phyloP scores from a whole-genome alignment of 495 filamentous ascomycete genomes.

The Annulohypoxylon maeteangense region DNA sequence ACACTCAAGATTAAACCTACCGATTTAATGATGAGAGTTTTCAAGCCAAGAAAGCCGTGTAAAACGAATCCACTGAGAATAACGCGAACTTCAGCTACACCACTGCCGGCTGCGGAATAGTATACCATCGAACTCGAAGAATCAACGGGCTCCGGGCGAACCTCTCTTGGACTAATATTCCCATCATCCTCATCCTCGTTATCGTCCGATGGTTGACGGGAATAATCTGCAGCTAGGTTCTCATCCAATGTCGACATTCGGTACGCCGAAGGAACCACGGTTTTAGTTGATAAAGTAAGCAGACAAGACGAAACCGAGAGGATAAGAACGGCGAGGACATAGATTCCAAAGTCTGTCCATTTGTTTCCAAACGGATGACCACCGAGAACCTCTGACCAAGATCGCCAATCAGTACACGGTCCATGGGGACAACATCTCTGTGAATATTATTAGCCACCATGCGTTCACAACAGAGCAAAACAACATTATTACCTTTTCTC shows the following conservation, averaged over 20 bases:
- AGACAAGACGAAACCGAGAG: conserved; percentile 80
- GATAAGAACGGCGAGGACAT: conserved; percentile 73
- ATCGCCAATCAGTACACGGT: conserved; percentile 75
- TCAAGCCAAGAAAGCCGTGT: conserved; percentile 92
- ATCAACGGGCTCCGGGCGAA: conserved; percentile 28
- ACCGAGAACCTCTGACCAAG: conserved; percentile 77
- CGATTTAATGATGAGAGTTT: conserved; percentile 88
- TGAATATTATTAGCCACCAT: conserved; percentile 20
- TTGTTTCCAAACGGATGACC: conserved; percentile 62
- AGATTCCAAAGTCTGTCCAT: conserved; percentile 80
- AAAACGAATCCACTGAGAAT: conserved; percentile 97
- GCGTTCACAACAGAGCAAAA: neutral
- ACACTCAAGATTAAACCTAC: conserved; percentile 86
- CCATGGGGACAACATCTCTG: conserved; percentile 77
- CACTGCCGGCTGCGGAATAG: conserved; percentile 95
- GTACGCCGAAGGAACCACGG: conserved; percentile 87
- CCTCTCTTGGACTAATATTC: conserved; percentile 55
- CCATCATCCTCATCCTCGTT: conserved; percentile 47
- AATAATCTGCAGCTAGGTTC: conserved; percentile 63
- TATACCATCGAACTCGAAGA: conserved; percentile 80
- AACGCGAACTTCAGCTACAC: conserved; percentile 96
- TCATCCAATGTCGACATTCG: conserved; percentile 90
- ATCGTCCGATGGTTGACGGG: conserved; percentile 49
- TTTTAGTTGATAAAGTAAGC: conserved; percentile 87
- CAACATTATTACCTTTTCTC: conserved; percentile 64